These are phyloP conservation scores for Leavenworthia alabamica DNA, from an alignment of 345 rosid species.

Conservation along the genomic window DNA sequence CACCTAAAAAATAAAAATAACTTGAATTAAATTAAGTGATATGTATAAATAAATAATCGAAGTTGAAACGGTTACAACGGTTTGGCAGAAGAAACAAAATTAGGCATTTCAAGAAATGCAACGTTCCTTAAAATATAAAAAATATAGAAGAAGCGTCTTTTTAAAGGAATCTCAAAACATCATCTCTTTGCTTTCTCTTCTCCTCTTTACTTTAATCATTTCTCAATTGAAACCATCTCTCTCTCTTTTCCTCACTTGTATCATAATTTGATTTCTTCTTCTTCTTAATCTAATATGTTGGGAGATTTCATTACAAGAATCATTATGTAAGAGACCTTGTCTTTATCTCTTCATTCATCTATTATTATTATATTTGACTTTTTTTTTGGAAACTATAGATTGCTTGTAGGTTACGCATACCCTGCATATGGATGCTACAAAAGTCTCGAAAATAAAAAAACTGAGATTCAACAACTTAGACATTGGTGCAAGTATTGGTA, in stretches of 20 bases:
- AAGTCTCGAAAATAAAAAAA: constrained; percentile 60
- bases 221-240: neutral
- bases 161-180: constrained; percentile 13
- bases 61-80: constrained; percentile 10
- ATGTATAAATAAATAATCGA: neutral
- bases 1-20: neutral
- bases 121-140: neutral
- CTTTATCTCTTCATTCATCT: neutral
- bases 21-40: neutral
- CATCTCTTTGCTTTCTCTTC: neutral
- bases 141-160: constrained; percentile 5
- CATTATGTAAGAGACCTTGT: constrained; percentile 36
- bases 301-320: constrained; percentile 50
- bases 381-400: constrained; percentile 28
- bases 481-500: constrained; percentile 95
- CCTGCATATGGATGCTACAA: constrained; percentile 87
- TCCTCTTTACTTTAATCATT: neutral
- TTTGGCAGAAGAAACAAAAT: neutral
- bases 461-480: constrained; percentile 58
- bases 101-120: constrained; percentile 13
- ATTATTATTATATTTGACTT: neutral
- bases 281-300: constrained; percentile 36
- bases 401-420: constrained; percentile 77
- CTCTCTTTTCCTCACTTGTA: constrained; percentile 4
- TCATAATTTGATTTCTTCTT: neutral